These are phyloP conservation scores for Scheffersomyces titani DNA, from an alignment of 1,139 yeast species.

Conservation along the genomic window DNA sequence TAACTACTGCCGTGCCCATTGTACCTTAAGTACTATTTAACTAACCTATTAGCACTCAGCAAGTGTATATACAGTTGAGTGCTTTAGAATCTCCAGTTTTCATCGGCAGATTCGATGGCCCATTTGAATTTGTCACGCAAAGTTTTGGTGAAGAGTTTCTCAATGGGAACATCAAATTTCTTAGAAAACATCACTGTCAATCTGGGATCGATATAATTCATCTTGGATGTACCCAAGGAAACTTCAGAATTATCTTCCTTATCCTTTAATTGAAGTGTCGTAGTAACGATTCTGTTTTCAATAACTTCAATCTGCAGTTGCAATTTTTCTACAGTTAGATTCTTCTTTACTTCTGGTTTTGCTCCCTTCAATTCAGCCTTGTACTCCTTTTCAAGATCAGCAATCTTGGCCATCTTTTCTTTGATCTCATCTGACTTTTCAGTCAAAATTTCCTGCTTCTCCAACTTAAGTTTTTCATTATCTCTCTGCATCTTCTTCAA, in stretches of 20 bases:
- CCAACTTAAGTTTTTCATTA: conserved; percentile 67
- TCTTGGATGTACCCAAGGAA: conserved; percentile 88
- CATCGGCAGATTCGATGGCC: conserved; percentile 93
- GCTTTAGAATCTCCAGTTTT: conserved; percentile 74
- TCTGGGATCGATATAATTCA: conserved; percentile 94
- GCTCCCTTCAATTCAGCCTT: conserved; percentile 63
- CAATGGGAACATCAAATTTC: conserved; percentile 85
- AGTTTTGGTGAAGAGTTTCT: conserved; percentile 87
- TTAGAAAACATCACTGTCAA: conserved; percentile 88
- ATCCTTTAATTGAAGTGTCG: conserved; percentile 77
- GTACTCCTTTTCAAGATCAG: conserved; percentile 56
- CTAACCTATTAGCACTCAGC: background rate
- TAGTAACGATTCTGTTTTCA: conserved; percentile 69
- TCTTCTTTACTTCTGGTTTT: conserved; percentile 55
- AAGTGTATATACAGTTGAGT: background rate
- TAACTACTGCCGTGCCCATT: background rate
- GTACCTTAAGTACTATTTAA: background rate
- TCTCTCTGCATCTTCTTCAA: conserved; percentile 71
- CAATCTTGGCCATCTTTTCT: conserved; percentile 59
- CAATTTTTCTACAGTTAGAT: conserved; percentile 67
- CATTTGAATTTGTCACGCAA: conserved; percentile 89
- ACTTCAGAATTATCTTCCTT: conserved; percentile 94
- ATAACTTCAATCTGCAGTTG: conserved; percentile 70
- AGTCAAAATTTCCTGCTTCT: conserved; percentile 53
- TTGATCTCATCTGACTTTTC: conserved; percentile 50